phyloP scores from a whole-genome alignment of 163 green algal species.

The Scenedesmus sp. region DNA sequence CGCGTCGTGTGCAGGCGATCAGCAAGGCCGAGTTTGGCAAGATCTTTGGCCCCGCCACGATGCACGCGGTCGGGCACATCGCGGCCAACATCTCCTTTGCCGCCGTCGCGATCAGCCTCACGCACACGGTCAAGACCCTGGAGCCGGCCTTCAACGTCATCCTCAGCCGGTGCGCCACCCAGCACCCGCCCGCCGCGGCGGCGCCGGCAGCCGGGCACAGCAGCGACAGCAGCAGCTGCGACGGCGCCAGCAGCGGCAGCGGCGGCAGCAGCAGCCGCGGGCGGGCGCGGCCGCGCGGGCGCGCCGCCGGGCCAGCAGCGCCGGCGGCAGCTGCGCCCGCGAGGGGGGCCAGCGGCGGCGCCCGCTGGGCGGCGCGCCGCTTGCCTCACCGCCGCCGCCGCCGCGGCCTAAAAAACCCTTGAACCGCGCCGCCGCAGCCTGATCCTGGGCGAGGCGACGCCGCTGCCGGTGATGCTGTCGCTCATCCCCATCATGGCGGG shows the following conservation, averaged over 20 bases:
- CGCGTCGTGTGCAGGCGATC: slow-evolving; percentile 81
- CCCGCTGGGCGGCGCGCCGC: too few relatives aligned
- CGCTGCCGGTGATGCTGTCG: slow-evolving; percentile 83
- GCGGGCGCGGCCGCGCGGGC: too few relatives aligned
- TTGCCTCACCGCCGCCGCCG: too few relatives aligned
- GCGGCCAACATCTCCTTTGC: slow-evolving; percentile 98
- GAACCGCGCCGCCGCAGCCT: too few relatives aligned
- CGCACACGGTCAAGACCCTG: slow-evolving; percentile 98
- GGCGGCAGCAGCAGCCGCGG: too few relatives aligned
- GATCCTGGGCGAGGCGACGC: slow-evolving; percentile 88
- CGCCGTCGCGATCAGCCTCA: slow-evolving; percentile 97
- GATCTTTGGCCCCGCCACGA: slow-evolving; percentile 88
- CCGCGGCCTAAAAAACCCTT: too few relatives aligned
- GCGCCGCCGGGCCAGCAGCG: too few relatives aligned
- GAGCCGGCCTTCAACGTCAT: slow-evolving; percentile 98
- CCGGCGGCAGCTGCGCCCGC: too few relatives aligned
- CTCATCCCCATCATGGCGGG: slow-evolving; percentile 97
- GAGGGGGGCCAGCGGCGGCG: too few relatives aligned
- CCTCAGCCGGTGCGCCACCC: slow-evolving; percentile 59
- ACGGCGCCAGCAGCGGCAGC: neutral
- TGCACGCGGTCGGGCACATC: slow-evolving; percentile 97
- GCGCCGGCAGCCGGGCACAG: too few relatives aligned
- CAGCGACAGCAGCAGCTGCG: slow-evolving; percentile 4
- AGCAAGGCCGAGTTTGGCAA: slow-evolving; percentile 86
- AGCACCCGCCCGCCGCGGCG: too few relatives aligned